Percentiles rank a stretch among this genome's conserved stretches.
Evolutionary conservation across 805 yeast genomes (phyloP).

Genomic region (Yamadazyma akitaensis): DNA sequence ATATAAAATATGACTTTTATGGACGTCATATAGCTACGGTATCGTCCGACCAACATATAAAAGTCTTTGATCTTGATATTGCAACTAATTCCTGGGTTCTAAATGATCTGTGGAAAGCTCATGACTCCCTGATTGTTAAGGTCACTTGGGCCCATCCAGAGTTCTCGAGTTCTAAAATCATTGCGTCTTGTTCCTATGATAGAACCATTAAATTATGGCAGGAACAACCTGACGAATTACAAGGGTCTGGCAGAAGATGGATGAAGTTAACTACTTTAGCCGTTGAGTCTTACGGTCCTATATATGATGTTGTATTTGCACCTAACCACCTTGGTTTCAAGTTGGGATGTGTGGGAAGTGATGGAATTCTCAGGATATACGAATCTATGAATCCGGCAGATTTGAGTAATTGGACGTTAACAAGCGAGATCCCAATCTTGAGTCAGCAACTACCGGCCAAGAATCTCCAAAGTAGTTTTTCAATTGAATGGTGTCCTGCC

Average conservation of each 20-base stretch:
- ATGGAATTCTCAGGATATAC: slow-evolving; percentile 80
- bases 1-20: slow-evolving; percentile 86
- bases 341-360: slow-evolving; percentile 84
- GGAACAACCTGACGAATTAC: slow-evolving; percentile 75
- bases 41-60: slow-evolving; percentile 90
- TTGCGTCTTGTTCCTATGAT: slow-evolving; percentile 89
- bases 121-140: slow-evolving; percentile 80
- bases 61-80: slow-evolving; percentile 76
- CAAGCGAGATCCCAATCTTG: slow-evolving; percentile 66
- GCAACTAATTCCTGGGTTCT: slow-evolving; percentile 72
- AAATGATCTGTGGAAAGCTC: slow-evolving; percentile 93
- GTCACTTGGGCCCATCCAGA: slow-evolving; percentile 95
- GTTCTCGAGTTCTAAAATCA: slow-evolving; percentile 65
- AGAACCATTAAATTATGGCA: slow-evolving; percentile 89
- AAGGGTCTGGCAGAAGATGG: slow-evolving; percentile 85
- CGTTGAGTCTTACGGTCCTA: slow-evolving; percentile 78
- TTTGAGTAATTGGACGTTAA: slow-evolving; percentile 73
- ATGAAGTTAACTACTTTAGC: slow-evolving; percentile 67
- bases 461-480: slow-evolving; percentile 80
- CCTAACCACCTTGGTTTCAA: slow-evolving; percentile 80
- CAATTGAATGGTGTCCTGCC: slow-evolving; percentile 88
- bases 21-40: slow-evolving; percentile 93
- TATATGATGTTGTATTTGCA: slow-evolving; percentile 87
- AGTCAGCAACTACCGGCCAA: slow-evolving; percentile 67
- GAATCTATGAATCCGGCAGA: slow-evolving; percentile 91